Evolutionary conservation across 495 filamentous ascomycete species (phyloP), one percentile per base, ranked within the genome.

Genomic region (Penicillium tannophilum): DNA sequence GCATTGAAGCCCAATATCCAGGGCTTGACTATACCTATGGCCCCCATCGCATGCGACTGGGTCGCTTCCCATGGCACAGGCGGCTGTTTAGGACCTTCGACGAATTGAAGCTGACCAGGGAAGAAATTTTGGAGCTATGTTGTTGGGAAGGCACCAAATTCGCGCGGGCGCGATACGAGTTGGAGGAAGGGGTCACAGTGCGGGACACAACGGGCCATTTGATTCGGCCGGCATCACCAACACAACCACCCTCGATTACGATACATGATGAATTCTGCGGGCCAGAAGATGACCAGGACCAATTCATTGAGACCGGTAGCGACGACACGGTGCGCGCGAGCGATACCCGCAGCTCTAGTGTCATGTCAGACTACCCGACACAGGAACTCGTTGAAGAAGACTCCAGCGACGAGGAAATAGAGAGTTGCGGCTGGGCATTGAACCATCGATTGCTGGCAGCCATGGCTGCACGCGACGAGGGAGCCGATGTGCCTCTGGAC

Each of bases 111-210:
- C 74, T 96, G n/a, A 94, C 92, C 1, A 75, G 83, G 39, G 73
- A 78, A 50, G 92, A 97, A 65, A 95, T 97, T 60, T 77, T 82
- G 2, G 82, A 78, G 12, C 76, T 97, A 58, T 96, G 92, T 60
- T 89, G 89, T 65, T 97, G 92, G 92, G 91, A 96, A 69, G 92
- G 92, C n/a, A 96, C 92, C 52, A 88, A 89, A 63, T 95, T 88
- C 79, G 92, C 92, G 30, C 88, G 91, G 58, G 86, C 93, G 68
- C 84, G 88, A 14, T 96, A 89, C 69, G 92, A 97, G 75, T 77
- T 78, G 43, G 91, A 96, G 66, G 86, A 90, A 63, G 85, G 86
- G 3, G 78, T 88, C 47, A 78, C 65, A 20, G 91, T 97, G 62
- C 72, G 73, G 56, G 92, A 97, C 70, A 96, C 92, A 4, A 91